These are phyloP conservation scores for Pezicula radicicola DNA, from an alignment of 2,329 filamentous ascomycete genomes.

Conservation along the genomic window DNA sequence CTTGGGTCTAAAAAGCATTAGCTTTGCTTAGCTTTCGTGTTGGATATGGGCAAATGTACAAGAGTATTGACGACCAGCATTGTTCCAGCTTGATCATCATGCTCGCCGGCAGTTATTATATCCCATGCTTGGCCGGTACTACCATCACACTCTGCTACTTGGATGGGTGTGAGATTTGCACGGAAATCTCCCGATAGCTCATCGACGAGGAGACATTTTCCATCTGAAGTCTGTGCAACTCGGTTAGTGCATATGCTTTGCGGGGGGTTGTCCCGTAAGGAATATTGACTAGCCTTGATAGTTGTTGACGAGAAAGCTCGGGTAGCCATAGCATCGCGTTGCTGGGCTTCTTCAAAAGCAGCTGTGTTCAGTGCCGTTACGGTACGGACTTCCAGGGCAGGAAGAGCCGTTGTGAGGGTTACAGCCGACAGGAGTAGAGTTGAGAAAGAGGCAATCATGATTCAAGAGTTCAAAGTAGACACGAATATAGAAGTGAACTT, in stretches of 20 bases:
- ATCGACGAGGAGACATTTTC: slow-evolving; percentile 39
- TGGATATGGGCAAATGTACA: slow-evolving; percentile 23
- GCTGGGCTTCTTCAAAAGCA: slow-evolving; percentile 40
- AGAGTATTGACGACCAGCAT: slow-evolving; percentile 53
- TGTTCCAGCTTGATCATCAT: slow-evolving; percentile 43
- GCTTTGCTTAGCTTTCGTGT: neutral
- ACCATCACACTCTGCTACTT: slow-evolving; percentile 37
- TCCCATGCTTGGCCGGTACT: slow-evolving; percentile 40
- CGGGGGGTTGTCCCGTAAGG: slow-evolving; percentile 6
- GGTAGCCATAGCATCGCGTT: slow-evolving; percentile 38
- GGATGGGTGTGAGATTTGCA: slow-evolving; percentile 40
- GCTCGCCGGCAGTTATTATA: slow-evolving; percentile 44
- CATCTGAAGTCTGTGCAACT: slow-evolving; percentile 33
- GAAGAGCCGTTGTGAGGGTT: slow-evolving; percentile 18
- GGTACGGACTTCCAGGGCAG: slow-evolving; percentile 19
- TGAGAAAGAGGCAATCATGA: slow-evolving; percentile 13
- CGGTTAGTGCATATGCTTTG: slow-evolving; percentile 2
- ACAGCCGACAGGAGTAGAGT: slow-evolving; percentile 15
- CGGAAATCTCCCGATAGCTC: slow-evolving; percentile 42
- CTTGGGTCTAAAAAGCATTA: slow-evolving; percentile 41
- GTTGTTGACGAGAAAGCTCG: slow-evolving; percentile 35
- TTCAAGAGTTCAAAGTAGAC: slow-evolving; percentile 6
- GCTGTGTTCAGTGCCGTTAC: slow-evolving; percentile 34
- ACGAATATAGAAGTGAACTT: neutral
- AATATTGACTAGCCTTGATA: slow-evolving; percentile 31